Percentiles rank a stretch among this genome's conserved stretches.
phyloP scores from a whole-genome alignment of 1,139 yeast species.

The Saccharomyces uvarum region DNA sequence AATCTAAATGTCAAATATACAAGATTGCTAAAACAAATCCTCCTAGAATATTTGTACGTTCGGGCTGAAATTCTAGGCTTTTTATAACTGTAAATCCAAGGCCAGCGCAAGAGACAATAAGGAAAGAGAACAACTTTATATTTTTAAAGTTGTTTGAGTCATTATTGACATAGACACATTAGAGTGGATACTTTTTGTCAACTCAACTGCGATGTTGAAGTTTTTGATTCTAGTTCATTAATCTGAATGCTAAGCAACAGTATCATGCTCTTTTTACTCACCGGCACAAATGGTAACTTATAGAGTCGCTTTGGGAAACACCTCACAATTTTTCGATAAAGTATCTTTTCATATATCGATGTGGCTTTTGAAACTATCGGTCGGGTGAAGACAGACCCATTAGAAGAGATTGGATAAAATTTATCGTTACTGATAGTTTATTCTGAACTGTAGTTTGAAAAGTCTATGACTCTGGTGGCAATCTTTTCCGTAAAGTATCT shows the following conservation, averaged over 20 bases:
- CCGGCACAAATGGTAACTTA: background rate
- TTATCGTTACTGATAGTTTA: background rate
- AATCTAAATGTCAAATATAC: background rate
- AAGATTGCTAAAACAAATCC: background rate
- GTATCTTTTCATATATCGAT: too few species aligned
- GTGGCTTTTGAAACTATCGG: background rate
- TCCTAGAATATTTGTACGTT: background rate
- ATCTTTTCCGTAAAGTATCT: conserved; percentile 14
- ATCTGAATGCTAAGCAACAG: background rate
- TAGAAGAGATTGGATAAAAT: too few species aligned
- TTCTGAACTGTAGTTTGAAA: conserved; percentile 8
- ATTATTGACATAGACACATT: background rate
- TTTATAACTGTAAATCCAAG: background rate
- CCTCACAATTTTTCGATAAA: too few species aligned
- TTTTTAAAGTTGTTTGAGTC: background rate
- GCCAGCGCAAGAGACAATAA: background rate
- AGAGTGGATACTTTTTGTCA: background rate
- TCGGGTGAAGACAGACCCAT: too few species aligned
- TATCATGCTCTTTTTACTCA: background rate
- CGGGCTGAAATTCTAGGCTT: background rate
- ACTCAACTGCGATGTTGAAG: background rate
- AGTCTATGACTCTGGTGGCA: conserved; percentile 11
- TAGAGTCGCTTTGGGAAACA: too few species aligned
- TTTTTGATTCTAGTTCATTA: background rate
- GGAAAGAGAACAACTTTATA: background rate